These are phyloP conservation scores for Neurospora sp. DNA, from an alignment of 495 filamentous ascomycete species.

Conservation along the genomic window DNA sequence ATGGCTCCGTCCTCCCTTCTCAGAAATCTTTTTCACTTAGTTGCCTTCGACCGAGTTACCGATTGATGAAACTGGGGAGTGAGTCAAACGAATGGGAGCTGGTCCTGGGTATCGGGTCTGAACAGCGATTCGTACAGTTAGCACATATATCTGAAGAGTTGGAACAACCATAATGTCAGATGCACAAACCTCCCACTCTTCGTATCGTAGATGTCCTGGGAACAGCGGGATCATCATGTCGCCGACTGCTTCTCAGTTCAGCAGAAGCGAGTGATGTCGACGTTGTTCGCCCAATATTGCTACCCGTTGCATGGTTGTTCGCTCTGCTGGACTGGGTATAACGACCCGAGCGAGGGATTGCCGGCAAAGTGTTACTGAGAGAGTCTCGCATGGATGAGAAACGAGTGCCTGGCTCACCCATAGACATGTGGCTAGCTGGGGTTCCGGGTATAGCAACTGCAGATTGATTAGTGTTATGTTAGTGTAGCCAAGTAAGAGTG, in stretches of 20 bases:
- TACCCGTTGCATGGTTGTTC: not conserved
- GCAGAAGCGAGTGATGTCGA: not conserved
- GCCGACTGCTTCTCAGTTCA: not conserved
- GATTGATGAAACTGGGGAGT: not conserved
- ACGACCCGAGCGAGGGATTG: not conserved
- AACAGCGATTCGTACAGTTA: not conserved
- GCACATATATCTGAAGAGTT: not conserved
- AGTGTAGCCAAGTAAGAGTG: not conserved
- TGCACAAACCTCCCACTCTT: not conserved
- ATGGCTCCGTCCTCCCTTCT: not conserved
- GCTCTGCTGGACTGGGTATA: not conserved
- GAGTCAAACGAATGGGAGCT: not conserved
- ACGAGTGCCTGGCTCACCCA: not conserved
- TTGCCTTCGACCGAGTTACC: not conserved
- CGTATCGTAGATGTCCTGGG: not conserved
- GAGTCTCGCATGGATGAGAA: not conserved
- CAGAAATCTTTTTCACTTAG: not conserved
- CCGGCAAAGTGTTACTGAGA: not conserved
- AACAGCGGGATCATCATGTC: not conserved
- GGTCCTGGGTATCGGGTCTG: not conserved
- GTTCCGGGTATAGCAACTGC: not conserved
- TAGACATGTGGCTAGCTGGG: not conserved
- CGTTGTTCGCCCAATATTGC: not conserved
- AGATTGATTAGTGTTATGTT: not conserved
- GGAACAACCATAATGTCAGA: not conserved